Evolutionary conservation across 495 filamentous ascomycete genomes (phyloP).

Genomic region (Aspergillus asperescens): DNA sequence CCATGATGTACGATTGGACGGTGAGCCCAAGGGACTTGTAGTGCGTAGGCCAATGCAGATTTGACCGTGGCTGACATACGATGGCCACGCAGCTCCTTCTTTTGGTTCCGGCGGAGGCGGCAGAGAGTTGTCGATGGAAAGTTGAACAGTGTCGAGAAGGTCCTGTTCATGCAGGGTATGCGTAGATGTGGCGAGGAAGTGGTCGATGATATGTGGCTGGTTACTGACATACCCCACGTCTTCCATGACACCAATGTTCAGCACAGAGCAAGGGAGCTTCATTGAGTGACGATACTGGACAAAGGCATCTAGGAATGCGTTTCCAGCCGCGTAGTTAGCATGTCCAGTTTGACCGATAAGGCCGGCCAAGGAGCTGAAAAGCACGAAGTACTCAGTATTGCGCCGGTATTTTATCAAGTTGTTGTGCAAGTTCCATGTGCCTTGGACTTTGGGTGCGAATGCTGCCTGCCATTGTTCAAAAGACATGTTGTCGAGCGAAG

Average conservation of each 20-base stretch:
- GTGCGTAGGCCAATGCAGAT: background rate
- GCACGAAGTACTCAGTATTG: background rate
- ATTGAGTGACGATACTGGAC: constrained; percentile 2
- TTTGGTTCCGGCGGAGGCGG: background rate
- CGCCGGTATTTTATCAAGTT: background rate
- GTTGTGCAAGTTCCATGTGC: constrained; percentile 9
- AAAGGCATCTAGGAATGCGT: constrained; percentile 4
- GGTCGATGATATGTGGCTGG: background rate
- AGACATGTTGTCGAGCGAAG: background rate
- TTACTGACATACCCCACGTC: constrained; percentile 2
- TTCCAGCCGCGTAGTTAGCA: constrained; percentile 3
- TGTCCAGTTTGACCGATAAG: background rate
- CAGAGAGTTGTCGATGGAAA: background rate
- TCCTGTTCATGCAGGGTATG: background rate
- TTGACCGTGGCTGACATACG: background rate
- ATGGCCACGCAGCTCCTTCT: background rate
- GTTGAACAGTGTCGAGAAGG: background rate
- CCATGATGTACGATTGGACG: background rate
- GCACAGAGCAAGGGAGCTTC: background rate
- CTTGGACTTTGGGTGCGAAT: background rate
- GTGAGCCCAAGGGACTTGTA: background rate
- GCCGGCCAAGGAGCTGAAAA: constrained; percentile 1
- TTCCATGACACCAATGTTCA: constrained; percentile 7
- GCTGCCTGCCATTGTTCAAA: background rate
- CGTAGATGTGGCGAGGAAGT: background rate